These are phyloP conservation scores for Globisporangium polare DNA, from an alignment of 352 stramenopile genomes.

Conservation along the genomic window DNA sequence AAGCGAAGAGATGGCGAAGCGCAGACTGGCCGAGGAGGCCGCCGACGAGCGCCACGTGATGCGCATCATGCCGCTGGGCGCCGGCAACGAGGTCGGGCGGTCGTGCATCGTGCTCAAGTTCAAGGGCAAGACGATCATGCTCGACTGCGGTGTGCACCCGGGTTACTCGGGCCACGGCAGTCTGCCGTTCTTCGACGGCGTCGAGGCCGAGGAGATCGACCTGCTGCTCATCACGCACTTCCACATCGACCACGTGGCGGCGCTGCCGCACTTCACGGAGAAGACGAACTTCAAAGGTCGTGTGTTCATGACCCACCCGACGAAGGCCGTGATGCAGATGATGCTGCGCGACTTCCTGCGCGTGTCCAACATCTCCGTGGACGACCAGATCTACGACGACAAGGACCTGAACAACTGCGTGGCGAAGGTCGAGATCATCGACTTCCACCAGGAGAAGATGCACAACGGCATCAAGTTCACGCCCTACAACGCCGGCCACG, in stretches of 20 bases:
- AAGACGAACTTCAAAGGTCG: slow-evolving; percentile 97
- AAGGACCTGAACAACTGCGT: slow-evolving; percentile 96
- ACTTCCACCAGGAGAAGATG: slow-evolving; percentile 97
- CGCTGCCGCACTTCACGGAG: slow-evolving; percentile 99
- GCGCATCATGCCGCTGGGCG: slow-evolving; percentile 94
- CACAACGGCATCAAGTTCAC: slow-evolving; percentile 98
- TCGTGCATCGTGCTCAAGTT: slow-evolving; percentile 99
- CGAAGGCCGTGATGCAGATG: slow-evolving; percentile 98
- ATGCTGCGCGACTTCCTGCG: slow-evolving; percentile 97
- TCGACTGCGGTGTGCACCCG: slow-evolving; percentile 88
- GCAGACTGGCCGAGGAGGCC: slow-evolving; percentile 61
- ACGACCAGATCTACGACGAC: slow-evolving; percentile 92
- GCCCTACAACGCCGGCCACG: slow-evolving; percentile 98
- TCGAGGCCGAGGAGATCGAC: slow-evolving; percentile 95
- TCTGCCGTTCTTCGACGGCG: slow-evolving; percentile 97
- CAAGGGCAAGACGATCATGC: slow-evolving; percentile 98
- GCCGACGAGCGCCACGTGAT: slow-evolving; percentile 88
- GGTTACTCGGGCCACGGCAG: slow-evolving; percentile 96
- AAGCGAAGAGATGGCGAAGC: slow-evolving; percentile 57
- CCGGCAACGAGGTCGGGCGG: slow-evolving; percentile 98
- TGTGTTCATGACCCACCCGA: slow-evolving; percentile 99
- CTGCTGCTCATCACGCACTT: slow-evolving; percentile 99
- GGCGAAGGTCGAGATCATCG: slow-evolving; percentile 97
- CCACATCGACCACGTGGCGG: slow-evolving; percentile 99
- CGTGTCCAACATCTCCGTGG: slow-evolving; percentile 93